phyloP scores from a whole-genome alignment of 345 rosid genomes.

The Mangifera indica region DNA sequence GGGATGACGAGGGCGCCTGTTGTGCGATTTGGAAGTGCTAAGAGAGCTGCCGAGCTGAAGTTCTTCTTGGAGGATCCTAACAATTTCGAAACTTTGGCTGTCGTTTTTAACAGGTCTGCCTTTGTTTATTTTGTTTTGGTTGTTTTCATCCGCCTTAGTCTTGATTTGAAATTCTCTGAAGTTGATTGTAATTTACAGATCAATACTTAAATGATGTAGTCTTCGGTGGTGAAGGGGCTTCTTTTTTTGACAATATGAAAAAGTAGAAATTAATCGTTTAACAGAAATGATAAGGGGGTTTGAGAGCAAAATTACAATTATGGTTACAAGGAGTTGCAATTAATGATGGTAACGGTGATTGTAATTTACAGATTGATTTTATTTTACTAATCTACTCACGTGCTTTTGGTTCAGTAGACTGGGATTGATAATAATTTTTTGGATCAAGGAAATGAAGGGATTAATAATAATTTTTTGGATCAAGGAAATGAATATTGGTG shows the following conservation, averaged over 20 bases:
- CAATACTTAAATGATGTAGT: background rate
- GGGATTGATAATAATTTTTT: background rate
- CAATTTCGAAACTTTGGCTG: conserved; percentile 64
- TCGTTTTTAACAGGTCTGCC: conserved; percentile 66
- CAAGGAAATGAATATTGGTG: background rate
- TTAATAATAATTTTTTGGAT: background rate
- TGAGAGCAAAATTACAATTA: background rate
- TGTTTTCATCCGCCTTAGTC: background rate
- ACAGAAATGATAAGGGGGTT: too few species aligned
- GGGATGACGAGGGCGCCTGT: conserved; percentile 92
- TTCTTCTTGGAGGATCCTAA: conserved; percentile 70
- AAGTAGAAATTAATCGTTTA: background rate
- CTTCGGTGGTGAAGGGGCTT: background rate
- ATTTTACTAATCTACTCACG: too few species aligned
- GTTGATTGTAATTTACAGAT: background rate
- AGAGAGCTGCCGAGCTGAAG: conserved; percentile 71
- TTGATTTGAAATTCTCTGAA: background rate
- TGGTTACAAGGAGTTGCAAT: background rate
- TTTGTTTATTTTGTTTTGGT: background rate
- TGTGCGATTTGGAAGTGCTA: conserved; percentile 56
- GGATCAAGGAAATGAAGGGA: background rate
- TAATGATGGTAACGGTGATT: too few species aligned
- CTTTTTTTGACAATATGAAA: background rate
- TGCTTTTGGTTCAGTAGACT: background rate
- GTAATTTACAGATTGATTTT: too few species aligned